phyloP scores from a whole-genome alignment of 1,284 basidiomycete species.

The Malassezia globosa region DNA sequence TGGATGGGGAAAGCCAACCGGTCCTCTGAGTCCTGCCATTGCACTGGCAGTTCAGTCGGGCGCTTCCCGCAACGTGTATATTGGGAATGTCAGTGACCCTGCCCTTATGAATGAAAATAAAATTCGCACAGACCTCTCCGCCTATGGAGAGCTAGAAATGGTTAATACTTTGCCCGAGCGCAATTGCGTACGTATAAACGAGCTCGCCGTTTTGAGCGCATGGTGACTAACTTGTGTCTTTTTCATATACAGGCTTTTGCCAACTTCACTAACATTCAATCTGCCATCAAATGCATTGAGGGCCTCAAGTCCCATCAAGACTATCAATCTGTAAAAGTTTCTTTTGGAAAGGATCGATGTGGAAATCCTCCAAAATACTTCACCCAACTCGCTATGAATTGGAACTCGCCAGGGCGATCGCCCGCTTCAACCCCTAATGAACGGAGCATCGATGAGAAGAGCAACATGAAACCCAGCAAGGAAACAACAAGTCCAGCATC shows the following conservation, averaged over 20 bases:
- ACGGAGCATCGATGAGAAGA: no score
- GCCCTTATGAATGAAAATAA: constrained; percentile 38
- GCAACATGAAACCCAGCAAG: no score
- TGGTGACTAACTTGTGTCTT: constrained; percentile 7
- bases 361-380: constrained; percentile 36
- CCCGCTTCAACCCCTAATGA: no score
- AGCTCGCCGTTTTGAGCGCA: no score
- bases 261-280: constrained; percentile 46
- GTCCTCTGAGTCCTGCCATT: constrained; percentile 40
- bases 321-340: constrained; percentile 40
- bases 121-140: constrained; percentile 38
- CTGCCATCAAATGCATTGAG: constrained; percentile 46
- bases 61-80: constrained; percentile 45
- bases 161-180: constrained; percentile 43
- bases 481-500: no score
- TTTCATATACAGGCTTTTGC: constrained; percentile 43
- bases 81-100: constrained; percentile 44
- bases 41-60: constrained; percentile 45
- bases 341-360: constrained; percentile 44
- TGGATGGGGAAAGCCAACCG: constrained; percentile 46
- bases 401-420: not conserved
- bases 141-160: constrained; percentile 43
- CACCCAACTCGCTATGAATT: constrained; percentile 12
- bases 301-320: constrained; percentile 43
- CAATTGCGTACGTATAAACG: no score